A percentile compares a stretch with the other conserved stretches of the same genome.
Evolutionary conservation across 164 flowering plant genomes (phyloP).

Genomic region (Aristolochia californica): DNA sequence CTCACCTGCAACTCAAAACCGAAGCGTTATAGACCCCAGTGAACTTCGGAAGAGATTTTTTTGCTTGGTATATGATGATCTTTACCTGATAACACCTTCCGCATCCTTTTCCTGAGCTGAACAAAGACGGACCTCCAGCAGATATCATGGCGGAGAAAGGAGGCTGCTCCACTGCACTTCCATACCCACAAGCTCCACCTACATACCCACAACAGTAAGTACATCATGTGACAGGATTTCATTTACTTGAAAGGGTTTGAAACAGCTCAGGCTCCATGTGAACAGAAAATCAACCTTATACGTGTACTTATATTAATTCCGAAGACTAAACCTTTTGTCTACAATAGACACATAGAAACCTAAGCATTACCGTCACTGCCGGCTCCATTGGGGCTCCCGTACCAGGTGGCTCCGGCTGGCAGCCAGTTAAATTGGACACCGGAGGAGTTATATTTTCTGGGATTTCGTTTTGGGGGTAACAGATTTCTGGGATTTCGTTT

Average conservation of each 20-base stretch:
- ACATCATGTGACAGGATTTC: too few species aligned
- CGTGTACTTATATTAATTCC: too few species aligned
- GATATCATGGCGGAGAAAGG: constrained; percentile 22
- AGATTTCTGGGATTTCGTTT: too few species aligned
- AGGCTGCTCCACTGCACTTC: constrained; percentile 24
- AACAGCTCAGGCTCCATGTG: too few species aligned
- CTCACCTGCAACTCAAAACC: constrained; percentile 44
- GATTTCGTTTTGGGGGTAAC: too few species aligned
- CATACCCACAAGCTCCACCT: constrained; percentile 83
- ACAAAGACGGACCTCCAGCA: constrained; percentile 27
- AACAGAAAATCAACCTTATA: too few species aligned
- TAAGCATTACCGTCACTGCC: constrained; percentile 41
- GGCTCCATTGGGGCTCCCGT: constrained; percentile 30
- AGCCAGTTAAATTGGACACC: constrained; percentile 16
- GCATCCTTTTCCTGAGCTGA: constrained; percentile 47
- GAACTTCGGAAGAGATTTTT: too few species aligned
- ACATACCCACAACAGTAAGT: too few species aligned
- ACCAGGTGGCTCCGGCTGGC: constrained; percentile 41
- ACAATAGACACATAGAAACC: too few species aligned
- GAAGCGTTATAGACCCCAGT: too few species aligned
- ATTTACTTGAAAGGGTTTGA: too few species aligned
- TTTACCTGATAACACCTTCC: constrained; percentile 64
- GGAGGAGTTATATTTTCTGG: constrained; percentile 3
- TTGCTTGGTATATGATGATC: background rate
- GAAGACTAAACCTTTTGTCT: too few species aligned